Evolutionary conservation across 306 rosid genomes (phyloP).

Genomic region (Rosa persica): DNA sequence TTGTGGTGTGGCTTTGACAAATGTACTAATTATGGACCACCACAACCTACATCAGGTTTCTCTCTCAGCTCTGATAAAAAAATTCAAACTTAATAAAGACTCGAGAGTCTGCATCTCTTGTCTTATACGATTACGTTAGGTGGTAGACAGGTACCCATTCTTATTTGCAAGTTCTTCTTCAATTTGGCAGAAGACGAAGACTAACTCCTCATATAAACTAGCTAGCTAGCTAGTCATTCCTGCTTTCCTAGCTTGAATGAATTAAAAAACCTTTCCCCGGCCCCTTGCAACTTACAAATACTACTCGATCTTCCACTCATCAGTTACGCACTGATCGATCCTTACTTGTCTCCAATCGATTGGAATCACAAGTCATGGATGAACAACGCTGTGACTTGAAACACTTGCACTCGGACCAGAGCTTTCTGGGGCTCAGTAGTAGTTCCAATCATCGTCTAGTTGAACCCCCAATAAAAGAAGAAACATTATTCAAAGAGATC

Average conservation of each 20-base stretch:
- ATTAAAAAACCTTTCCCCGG: background rate
- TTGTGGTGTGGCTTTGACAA: too few species aligned
- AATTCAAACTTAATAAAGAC: background rate
- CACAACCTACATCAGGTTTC: too few species aligned
- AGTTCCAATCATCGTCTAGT: too few species aligned
- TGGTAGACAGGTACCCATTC: background rate
- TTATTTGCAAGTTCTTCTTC: background rate
- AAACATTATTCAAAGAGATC: too few species aligned
- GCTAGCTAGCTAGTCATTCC: background rate
- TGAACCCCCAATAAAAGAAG: too few species aligned
- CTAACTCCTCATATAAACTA: background rate
- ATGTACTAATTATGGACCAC: too few species aligned
- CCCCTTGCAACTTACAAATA: background rate
- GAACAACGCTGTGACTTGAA: background rate
- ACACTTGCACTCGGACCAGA: background rate
- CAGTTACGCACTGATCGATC: background rate
- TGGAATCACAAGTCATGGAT: background rate
- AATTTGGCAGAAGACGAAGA: constrained; percentile 2
- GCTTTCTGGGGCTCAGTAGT: too few species aligned
- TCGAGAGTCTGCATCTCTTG: background rate
- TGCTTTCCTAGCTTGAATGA: background rate
- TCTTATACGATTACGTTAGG: background rate
- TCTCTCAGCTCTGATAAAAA: too few species aligned
- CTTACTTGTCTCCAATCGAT: background rate
- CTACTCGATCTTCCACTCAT: background rate